Conservation (phyloP, 2,329 filamentous ascomycete genomes). For the Coniochaeta sp. region DNA sequence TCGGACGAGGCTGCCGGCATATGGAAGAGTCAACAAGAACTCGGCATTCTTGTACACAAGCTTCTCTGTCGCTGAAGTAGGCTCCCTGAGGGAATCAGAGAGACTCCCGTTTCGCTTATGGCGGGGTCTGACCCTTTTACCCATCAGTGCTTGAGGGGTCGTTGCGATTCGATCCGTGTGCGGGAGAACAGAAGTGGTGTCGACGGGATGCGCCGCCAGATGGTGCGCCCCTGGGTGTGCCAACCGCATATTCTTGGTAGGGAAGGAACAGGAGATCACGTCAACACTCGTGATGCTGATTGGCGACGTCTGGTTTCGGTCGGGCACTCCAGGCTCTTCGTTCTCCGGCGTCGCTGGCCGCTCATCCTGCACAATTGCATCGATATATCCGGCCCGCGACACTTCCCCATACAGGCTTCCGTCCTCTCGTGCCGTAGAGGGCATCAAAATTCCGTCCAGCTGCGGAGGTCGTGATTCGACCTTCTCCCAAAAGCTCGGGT, state of each 20-base stretch:
- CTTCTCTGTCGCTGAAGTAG: conserved; percentile 39
- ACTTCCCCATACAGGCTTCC: conserved; percentile 40
- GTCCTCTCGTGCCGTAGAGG: conserved; percentile 18
- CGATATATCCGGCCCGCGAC: conserved; percentile 38
- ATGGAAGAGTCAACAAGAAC: conserved; percentile 55
- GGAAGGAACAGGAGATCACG: conserved; percentile 58
- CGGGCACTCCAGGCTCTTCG: conserved; percentile 16
- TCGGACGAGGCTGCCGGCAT: conserved; percentile 78
- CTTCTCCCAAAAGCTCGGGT: conserved; percentile 47
- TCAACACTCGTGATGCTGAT: conserved; percentile 53
- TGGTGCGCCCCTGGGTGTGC: conserved; percentile 30
- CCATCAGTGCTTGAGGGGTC: conserved; percentile 50
- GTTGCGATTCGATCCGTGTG: conserved; percentile 45
- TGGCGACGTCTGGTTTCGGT: conserved; percentile 39
- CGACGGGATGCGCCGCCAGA: conserved; percentile 49
- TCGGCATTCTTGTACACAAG: conserved; percentile 47
- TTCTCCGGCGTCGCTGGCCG: conserved; percentile 42
- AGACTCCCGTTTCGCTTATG: conserved; percentile 87
- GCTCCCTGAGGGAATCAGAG: conserved; percentile 75
- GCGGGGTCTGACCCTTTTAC: conserved; percentile 51
- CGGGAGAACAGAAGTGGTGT: conserved; percentile 40
- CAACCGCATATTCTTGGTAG: conserved; percentile 39
- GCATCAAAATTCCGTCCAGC: conserved; percentile 31
- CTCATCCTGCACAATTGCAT: conserved; percentile 36
- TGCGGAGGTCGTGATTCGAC: conserved; percentile 36